These are phyloP conservation scores for Mrakia hoshinonis DNA, from an alignment of 768 basidiomycete species.

Conservation along the genomic window DNA sequence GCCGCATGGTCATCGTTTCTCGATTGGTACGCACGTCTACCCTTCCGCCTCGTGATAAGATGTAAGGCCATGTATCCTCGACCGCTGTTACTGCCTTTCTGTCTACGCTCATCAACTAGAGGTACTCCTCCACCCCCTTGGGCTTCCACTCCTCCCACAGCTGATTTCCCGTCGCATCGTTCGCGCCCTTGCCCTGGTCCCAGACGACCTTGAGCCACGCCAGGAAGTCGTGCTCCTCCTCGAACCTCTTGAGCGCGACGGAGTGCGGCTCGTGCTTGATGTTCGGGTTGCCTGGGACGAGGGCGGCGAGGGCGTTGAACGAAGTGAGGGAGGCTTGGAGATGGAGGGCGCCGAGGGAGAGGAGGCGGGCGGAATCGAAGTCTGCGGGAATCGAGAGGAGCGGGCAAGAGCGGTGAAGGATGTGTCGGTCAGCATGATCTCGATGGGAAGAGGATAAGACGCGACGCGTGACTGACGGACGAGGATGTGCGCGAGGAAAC, in stretches of 20 bases:
- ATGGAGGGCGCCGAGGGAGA: slow-evolving; percentile 3
- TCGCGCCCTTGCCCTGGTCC: slow-evolving; percentile 11
- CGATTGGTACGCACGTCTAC: no score
- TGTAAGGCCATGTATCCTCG: no score
- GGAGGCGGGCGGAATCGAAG: slow-evolving; percentile 3
- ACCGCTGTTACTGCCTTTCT: no score
- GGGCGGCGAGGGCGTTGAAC: not conserved
- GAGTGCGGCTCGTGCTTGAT: slow-evolving; percentile 16
- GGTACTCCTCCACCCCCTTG: not conserved
- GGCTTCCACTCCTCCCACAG: slow-evolving; percentile 8
- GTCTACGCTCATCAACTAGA: not conserved
- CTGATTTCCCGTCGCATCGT: not conserved
- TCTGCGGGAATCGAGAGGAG: not conserved
- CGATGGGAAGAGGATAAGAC: not conserved
- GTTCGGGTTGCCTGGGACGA: not conserved
- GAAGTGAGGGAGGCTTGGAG: not conserved
- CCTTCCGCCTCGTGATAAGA: no score
- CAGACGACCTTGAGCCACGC: slow-evolving; percentile 25
- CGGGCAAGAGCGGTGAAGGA: no score
- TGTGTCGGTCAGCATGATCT: not conserved
- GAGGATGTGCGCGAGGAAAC: slow-evolving; percentile 21
- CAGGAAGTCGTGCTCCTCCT: slow-evolving; percentile 22
- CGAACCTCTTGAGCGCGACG: slow-evolving; percentile 6
- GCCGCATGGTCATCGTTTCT: no score
- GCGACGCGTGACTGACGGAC: not conserved